Base-by-base conservation (phyloP, 768 basidiomycete genomes). In the Dioszegia hungarica region DNA sequence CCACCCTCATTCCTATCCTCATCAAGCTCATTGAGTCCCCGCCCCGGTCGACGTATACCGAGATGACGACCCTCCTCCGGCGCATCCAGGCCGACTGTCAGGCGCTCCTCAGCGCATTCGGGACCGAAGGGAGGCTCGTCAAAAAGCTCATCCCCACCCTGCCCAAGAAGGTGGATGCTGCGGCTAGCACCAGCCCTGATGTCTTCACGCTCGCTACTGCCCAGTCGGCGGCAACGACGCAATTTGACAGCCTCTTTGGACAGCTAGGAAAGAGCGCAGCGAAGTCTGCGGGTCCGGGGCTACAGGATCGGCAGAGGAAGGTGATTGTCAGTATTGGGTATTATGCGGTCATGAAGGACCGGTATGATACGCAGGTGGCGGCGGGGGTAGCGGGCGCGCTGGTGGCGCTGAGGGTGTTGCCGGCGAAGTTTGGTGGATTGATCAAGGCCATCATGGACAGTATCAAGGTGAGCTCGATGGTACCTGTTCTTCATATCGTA, bases 381-480 rank as follows among this genome's bases (percentile, higher is more conserved):
- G 90, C 95, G 6, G 85, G 90, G 0, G 87, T 95, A 67, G 90
- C 93, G 8, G 87, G 89, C 1, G 90, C 93, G 0, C 87, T 92
- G 62, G 86, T 99, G 12, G 87, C 91, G 8, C 84, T 97, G 62
- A 82, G 83, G 70, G 84, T 84, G 31, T 85, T 90, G 11, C 94
- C 95, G 0, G 85, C 90, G 59, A 97, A 95, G 78, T 86, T 98
- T 60, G 94, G 90, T 65, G 93, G 95, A 0, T 85, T 99, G 45
- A 91, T 99, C 40, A 92, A 93, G 74, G 90, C 89, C 22, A 86
- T 98, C 54, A 98, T 97, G 88, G 94, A 91, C 56, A 90, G 92
- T 22, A 86, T 98, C 79, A 98, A 95, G 84, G 93, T 90, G 50
- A 39, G 82, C 56, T 37, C 17, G 17, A n/a, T 22, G 12, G 12